phyloP scores from a whole-genome alignment of 2,329 filamentous ascomycete species.

The Fusarium kyushuense region DNA sequence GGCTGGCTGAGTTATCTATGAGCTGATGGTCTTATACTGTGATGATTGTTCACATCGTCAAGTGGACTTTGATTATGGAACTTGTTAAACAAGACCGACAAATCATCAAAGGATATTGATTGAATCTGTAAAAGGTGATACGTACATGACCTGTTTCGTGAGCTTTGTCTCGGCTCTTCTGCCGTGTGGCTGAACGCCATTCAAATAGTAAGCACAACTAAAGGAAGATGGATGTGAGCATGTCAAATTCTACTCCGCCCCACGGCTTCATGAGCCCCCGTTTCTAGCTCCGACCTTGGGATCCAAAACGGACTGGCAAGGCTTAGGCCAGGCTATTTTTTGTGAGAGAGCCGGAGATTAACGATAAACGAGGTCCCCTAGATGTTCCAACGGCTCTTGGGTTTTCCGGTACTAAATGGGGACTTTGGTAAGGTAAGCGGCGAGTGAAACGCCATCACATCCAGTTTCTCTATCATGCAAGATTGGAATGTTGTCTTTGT shows the following conservation, averaged over 20 bases:
- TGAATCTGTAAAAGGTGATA: background rate
- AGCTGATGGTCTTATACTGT: background rate
- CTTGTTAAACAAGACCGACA: background rate
- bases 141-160: background rate
- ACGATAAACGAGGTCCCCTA: background rate
- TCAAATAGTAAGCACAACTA: background rate
- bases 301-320: constrained; percentile 8
- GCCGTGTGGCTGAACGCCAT: constrained; percentile 27
- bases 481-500: background rate
- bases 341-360: background rate
- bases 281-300: background rate
- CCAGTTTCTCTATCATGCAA: background rate
- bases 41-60: too few species aligned
- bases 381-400: background rate
- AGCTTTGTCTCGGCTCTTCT: constrained; percentile 19
- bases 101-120: background rate
- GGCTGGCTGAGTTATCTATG: background rate
- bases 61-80: background rate
- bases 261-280: background rate
- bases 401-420: constrained; percentile 21
- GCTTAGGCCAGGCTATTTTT: constrained; percentile 18
- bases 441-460: background rate
- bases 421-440: constrained; percentile 14
- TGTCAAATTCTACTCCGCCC: constrained; percentile 11
- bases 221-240: background rate